A percentile compares a stretch with the other conserved stretches of the same genome.
Evolutionary conservation across 352 stramenopile species (phyloP).

Genomic region (Phytophthora hibernalis): DNA sequence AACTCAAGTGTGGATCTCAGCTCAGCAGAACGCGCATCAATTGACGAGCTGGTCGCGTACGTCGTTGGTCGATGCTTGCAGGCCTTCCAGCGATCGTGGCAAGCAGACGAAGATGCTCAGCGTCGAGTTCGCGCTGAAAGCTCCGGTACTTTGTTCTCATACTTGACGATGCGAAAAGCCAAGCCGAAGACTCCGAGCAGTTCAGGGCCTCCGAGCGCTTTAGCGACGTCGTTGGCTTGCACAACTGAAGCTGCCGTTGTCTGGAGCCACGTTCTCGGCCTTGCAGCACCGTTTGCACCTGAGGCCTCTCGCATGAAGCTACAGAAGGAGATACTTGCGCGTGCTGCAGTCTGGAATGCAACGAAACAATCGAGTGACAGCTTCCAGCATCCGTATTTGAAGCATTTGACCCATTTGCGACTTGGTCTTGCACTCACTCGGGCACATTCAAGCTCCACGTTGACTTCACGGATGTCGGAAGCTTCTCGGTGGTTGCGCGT

Average conservation of each 20-base stretch:
- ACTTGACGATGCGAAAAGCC: conserved; percentile 35
- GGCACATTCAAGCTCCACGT: conserved; percentile 1
- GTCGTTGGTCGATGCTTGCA: conserved; percentile 22
- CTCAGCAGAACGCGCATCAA: conserved; percentile 11
- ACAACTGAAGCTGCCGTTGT: conserved; percentile 25
- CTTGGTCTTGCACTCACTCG: conserved; percentile 40
- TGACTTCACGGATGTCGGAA: conserved; percentile 31
- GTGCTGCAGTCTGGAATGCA: conserved; percentile 26
- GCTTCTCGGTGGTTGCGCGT: conserved; percentile 52
- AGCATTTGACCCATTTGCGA: conserved; percentile 45
- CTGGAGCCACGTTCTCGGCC: conserved; percentile 33
- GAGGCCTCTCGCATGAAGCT: conserved; percentile 36
- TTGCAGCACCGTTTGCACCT: conserved; percentile 19
- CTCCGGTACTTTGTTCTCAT: conserved; percentile 61
- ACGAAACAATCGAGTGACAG: conserved; percentile 24
- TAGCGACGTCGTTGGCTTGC: conserved; percentile 23
- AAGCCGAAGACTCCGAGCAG: conserved; percentile 19
- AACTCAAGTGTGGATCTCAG: conserved; percentile 16
- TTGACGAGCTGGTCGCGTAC: conserved; percentile 23
- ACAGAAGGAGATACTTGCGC: conserved; percentile 49
- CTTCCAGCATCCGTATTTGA: conserved; percentile 50
- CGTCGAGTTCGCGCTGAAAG: conserved; percentile 31
- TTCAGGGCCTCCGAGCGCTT: conserved; percentile 1
- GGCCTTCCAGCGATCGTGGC: conserved; percentile 57
- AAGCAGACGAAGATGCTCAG: conserved; percentile 53